A percentile compares a stretch with the other conserved stretches of the same genome.
phyloP scores from a whole-genome alignment of 331 rosid species.

The Dryas integrifolia region DNA sequence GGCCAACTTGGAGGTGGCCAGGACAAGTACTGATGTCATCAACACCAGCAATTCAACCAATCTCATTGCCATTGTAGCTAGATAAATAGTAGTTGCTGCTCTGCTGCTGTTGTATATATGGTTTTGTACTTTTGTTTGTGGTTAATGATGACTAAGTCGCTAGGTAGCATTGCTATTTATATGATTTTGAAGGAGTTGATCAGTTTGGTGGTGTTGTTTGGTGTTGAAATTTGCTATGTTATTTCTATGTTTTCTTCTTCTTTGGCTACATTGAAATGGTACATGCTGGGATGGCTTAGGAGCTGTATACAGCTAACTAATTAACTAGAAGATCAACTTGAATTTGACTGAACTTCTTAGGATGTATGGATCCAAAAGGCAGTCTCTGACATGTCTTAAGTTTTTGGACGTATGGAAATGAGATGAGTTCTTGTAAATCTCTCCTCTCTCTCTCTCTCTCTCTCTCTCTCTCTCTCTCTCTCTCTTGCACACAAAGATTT shows the following conservation, averaged over 20 bases:
- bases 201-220: background rate
- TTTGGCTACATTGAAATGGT: background rate
- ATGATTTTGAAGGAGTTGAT: background rate
- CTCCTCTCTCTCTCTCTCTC: background rate
- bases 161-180: background rate
- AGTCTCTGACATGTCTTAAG: background rate
- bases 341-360: background rate
- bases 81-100: too few relatives aligned
- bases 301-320: background rate
- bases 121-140: background rate
- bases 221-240: background rate
- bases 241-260: background rate
- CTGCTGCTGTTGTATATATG: background rate
- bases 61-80: too few relatives aligned
- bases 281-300: background rate
- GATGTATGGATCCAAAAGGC: background rate
- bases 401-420: background rate
- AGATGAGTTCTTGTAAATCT: background rate
- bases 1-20: background rate
- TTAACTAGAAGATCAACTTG: background rate
- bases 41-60: background rate
- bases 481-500: background rate
- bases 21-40: background rate
- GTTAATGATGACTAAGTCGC: background rate
- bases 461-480: background rate